Evolutionary conservation across 352 stramenopile genomes (phyloP), one percentile per base, ranked within the genome.

Genomic region (Albugo candida): DNA sequence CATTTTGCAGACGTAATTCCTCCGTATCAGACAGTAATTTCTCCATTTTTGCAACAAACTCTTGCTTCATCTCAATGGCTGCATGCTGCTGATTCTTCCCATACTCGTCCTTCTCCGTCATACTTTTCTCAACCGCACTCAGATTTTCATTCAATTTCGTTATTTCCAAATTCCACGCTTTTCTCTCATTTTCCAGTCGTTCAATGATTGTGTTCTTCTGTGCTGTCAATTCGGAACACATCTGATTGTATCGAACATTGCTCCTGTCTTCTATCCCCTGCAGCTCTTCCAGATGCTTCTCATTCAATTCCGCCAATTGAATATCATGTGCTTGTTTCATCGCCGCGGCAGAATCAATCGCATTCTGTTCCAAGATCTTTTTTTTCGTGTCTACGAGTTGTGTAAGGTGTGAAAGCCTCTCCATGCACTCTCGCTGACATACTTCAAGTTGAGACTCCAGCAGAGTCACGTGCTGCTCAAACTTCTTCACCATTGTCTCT

Each of bases 231-330:
- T 31, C 24, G 3, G 8, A 31, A 31, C 24, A 31, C 76, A 92
- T 85, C 24, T 56, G 47, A 46, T 81, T 80, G 52, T 75, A 84
- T 46, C 81, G 77, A 24, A 67, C 56, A 42, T 88, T 88, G 10
- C 61, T 70, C 36, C 59, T 71, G 10, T 61, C 80, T 37, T 84
- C 68, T 31, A 83, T 60, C 42, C 47, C 24, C 31, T 36, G 48
- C 16, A 75, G 37, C 39, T 61, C 54, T 1, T 60, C 54, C 3
- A 73, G 11, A 16, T 60, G 57, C 5, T 52, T 38, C 35, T 63
- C 18, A 36, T 60, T 51, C 11, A 31, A 10, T 31, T 31, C 24
- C 3, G 44, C 34, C 0, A 14, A 19, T 2, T 54, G 52, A 2
- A 63, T 34, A 34, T 59, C 54, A 31, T 31, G 24, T 1, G 36